Evolutionary conservation across 208 protist species (phyloP).

Genomic region (Trypanosoma congolense): DNA sequence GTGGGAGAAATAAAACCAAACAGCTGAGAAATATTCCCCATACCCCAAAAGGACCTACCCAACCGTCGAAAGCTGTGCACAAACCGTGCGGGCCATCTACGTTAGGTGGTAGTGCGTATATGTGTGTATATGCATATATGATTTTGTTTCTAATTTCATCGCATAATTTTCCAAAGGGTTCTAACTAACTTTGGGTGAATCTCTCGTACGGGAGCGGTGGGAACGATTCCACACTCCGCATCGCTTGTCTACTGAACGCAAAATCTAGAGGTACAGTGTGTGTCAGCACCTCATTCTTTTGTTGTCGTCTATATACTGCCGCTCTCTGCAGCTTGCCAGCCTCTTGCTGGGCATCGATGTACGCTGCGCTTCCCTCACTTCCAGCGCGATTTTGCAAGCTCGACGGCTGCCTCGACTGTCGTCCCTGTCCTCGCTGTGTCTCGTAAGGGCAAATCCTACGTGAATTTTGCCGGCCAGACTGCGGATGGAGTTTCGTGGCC

Average conservation of each 20-base stretch:
- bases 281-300: not conserved
- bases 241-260: not conserved
- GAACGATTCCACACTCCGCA: not conserved
- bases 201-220: constrained; percentile 3
- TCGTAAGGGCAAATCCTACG: not conserved
- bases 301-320: not conserved
- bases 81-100: no score
- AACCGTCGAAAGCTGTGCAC: no score
- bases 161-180: no score
- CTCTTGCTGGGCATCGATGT: not conserved
- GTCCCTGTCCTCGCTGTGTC: not conserved
- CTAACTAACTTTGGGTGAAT: no score
- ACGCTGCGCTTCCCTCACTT: not conserved
- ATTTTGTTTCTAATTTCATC: no score
- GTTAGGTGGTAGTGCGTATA: no score
- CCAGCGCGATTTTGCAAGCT: not conserved
- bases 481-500: not conserved
- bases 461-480: not conserved
- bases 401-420: no score
- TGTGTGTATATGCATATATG: no score
- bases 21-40: no score
- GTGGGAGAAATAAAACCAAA: no score
- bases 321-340: not conserved
- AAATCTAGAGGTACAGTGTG: not conserved
- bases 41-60: no score